Evolutionary conservation across 495 filamentous ascomycete genomes (phyloP), one percentile per base, ranked within the genome.

Genomic region (Penicillium samsonianum): DNA sequence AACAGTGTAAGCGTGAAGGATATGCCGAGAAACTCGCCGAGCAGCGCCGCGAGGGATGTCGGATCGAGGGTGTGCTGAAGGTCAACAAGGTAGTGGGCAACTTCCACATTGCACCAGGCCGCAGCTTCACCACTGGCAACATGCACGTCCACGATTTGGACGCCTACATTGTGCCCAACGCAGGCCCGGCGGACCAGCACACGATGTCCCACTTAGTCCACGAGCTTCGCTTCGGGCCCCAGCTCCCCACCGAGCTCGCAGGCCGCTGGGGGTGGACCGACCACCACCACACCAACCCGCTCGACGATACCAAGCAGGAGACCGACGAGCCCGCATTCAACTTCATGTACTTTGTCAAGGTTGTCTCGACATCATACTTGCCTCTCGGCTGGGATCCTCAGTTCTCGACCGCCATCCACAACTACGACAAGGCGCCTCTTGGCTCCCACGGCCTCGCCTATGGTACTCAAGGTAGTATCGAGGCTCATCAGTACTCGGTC

Each of bases 271-370:
- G 86, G 20, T 96, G 90, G 91, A 90, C 89, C 14, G 92, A 91
- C 67, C 90, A 96, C 71, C 90, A 96, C 72, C 90, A 96, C 72
- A 69, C 87, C 28, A 97, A 98, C 71, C 94, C 94, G 2, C 82
- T 99, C n/a, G 95, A 99, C 63, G 79, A 78, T 47, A 90, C 89
- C 9, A 73, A 80, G 61, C 92, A 97, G 78, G 68, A 76, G 43
- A 93, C 92, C 10, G 74, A 85, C 22, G 91, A 96, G 61, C 83
- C 88, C 49, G 87, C 86, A 38, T 97, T 81, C 80, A 99, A 96
- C 73, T 99, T 87, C 69, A 96, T 97, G 92, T 99, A 99, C 78
- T 99, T 98, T 70, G 81, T 99, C 71, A 99, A 99, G 76, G 92
- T 99, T 44, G 94, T 99, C 35, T 89, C 88, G 9, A 99, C 94